Percentiles rank a stretch among this genome's conserved stretches.
These are phyloP conservation scores for Baorangia bicolor DNA, from an alignment of 768 basidiomycete species.

Conservation along the genomic window DNA sequence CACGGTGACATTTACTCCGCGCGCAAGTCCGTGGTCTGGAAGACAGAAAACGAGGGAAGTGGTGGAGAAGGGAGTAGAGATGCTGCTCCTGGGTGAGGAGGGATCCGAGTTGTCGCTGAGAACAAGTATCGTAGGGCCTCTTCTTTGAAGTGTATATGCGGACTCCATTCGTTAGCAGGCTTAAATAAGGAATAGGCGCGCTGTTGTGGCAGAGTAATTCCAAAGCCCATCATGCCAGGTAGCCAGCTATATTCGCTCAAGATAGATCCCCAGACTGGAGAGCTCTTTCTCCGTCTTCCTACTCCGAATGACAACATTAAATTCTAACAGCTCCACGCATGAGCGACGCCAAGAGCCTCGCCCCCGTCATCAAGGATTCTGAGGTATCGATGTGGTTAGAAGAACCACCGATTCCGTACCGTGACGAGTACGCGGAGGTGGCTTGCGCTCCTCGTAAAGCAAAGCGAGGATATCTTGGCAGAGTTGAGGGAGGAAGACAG, in stretches of 20 bases:
- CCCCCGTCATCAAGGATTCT: constrained; percentile 48
- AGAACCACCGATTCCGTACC: constrained; percentile 54
- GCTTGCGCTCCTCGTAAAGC: constrained; percentile 22
- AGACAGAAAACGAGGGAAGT: constrained; percentile 47
- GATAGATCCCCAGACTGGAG: constrained; percentile 42
- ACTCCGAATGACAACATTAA: constrained; percentile 50
- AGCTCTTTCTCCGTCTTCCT: constrained; percentile 55
- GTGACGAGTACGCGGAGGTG: constrained; percentile 40
- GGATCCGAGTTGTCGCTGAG: constrained; percentile 28
- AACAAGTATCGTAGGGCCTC: constrained; percentile 30
- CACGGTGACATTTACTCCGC: constrained; percentile 49
- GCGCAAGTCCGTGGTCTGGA: constrained; percentile 46
- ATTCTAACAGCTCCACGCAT: constrained; percentile 58
- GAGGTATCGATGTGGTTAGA: constrained; percentile 44
- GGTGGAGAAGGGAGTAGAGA: constrained; percentile 49
- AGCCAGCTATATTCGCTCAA: constrained; percentile 39
- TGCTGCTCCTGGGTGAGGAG: constrained; percentile 37
- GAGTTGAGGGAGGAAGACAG: constrained; percentile 18
- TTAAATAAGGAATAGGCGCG: neutral
- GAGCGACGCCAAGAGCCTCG: constrained; percentile 38
- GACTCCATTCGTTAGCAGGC: neutral
- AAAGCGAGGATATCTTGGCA: constrained; percentile 22
- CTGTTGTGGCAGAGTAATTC: neutral
- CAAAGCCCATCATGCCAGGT: constrained; percentile 10
- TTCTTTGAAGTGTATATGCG: constrained; percentile 10